Evolutionary conservation across 352 stramenopile genomes (phyloP).

Genomic region (Albugo laibachii): DNA sequence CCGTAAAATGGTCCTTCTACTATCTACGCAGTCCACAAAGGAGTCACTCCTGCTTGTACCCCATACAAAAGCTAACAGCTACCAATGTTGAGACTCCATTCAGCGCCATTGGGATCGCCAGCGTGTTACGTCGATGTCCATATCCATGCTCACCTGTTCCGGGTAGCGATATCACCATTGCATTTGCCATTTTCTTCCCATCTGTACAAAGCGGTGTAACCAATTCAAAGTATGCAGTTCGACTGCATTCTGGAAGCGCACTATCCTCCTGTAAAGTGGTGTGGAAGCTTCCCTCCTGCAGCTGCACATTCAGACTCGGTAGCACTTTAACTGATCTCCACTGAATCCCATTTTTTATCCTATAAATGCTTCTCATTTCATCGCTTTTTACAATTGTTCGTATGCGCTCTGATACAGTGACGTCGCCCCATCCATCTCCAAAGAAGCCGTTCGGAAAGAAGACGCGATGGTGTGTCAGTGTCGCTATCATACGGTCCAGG

Average conservation of each 20-base stretch:
- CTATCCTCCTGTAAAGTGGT: constrained; percentile 31
- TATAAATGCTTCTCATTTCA: constrained; percentile 32
- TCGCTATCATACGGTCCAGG: constrained; percentile 39
- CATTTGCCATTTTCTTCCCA: constrained; percentile 15
- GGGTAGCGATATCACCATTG: constrained; percentile 23
- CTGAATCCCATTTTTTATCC: constrained; percentile 13
- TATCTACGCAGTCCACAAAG: constrained; percentile 16
- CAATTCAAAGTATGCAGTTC: constrained; percentile 41
- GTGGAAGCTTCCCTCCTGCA: constrained; percentile 29
- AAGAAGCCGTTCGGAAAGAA: constrained; percentile 69
- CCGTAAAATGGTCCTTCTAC: constrained; percentile 67
- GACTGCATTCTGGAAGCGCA: constrained; percentile 30
- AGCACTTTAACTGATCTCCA: constrained; percentile 15
- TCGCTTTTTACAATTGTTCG: constrained; percentile 33
- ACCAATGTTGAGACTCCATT: constrained; percentile 43
- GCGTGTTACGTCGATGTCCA: constrained; percentile 33
- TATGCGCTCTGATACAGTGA: constrained; percentile 34
- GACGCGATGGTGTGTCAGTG: constrained; percentile 45
- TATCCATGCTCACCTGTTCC: constrained; percentile 62
- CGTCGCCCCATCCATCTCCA: constrained; percentile 56
- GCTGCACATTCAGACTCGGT: constrained; percentile 13
- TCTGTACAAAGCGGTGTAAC: constrained; percentile 34
- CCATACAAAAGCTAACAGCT: background rate
- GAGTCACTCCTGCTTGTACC: background rate
- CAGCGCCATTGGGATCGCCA: constrained; percentile 43